These are phyloP conservation scores for Tubosaeta sp. DNA, from an alignment of 768 basidiomycete species.

Conservation along the genomic window DNA sequence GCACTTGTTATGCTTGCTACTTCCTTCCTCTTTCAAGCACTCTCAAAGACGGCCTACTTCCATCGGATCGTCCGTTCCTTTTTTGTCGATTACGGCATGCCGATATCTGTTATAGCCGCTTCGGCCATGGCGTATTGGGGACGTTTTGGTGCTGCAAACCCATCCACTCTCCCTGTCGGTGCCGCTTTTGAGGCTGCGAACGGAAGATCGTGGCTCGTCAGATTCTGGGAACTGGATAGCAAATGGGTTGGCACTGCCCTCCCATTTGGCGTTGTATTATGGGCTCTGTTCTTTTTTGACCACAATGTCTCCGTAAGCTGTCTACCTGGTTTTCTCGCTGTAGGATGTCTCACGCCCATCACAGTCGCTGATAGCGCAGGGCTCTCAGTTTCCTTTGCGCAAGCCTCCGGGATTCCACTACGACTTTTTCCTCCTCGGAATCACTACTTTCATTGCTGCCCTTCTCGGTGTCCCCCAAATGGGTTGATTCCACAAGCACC, in stretches of 20 bases:
- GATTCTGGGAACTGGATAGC: slow-evolving; percentile 81
- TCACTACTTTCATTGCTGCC: slow-evolving; percentile 86
- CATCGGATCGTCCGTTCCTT: slow-evolving; percentile 73
- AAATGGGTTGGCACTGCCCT: slow-evolving; percentile 89
- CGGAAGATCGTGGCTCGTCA: slow-evolving; percentile 77
- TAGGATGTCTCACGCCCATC: background rate
- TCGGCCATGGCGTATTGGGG: slow-evolving; percentile 89
- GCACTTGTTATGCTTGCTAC: slow-evolving; percentile 73
- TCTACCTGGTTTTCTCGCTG: background rate
- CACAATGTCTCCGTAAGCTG: slow-evolving; percentile 78
- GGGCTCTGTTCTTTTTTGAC: slow-evolving; percentile 93
- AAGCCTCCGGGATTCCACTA: slow-evolving; percentile 87
- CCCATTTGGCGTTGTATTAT: slow-evolving; percentile 85
- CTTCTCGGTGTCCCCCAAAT: slow-evolving; percentile 86
- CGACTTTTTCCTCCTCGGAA: slow-evolving; percentile 88
- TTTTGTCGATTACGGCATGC: slow-evolving; percentile 88
- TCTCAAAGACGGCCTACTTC: slow-evolving; percentile 62
- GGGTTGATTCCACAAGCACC: slow-evolving; percentile 85
- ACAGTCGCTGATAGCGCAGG: slow-evolving; percentile 89
- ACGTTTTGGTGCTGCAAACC: slow-evolving; percentile 55
- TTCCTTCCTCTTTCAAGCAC: slow-evolving; percentile 67
- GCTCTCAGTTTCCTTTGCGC: slow-evolving; percentile 81
- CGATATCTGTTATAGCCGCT: slow-evolving; percentile 71
- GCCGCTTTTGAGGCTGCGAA: slow-evolving; percentile 67
- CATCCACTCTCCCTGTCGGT: slow-evolving; percentile 63